These are phyloP conservation scores for Chlamydomonas incerta DNA, from an alignment of 139 green algal species.

Conservation along the genomic window DNA sequence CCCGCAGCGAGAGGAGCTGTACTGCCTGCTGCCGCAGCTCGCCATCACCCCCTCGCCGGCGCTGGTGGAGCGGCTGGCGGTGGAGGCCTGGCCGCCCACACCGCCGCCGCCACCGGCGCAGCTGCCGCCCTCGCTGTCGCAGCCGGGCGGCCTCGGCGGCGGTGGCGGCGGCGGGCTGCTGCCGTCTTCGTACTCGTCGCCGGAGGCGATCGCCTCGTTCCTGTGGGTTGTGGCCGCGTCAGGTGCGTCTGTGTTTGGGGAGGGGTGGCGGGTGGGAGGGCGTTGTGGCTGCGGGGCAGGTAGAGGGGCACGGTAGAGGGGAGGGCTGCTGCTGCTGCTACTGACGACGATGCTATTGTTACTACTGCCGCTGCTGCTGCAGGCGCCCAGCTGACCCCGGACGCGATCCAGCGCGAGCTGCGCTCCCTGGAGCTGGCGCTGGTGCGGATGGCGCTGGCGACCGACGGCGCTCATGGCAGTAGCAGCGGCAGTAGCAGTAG, in stretches of 20 bases:
- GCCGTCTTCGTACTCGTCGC: not conserved
- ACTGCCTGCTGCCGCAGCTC: constrained; percentile 10
- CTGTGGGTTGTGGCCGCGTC: not conserved
- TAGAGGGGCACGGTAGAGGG: too few relatives aligned
- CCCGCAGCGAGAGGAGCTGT: constrained; percentile 6
- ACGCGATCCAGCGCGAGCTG: not conserved
- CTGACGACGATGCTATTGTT: too few relatives aligned
- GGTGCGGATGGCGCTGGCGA: not conserved
- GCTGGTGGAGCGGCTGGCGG: not conserved
- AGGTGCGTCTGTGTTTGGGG: too few relatives aligned
- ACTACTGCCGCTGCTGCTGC: too few relatives aligned
- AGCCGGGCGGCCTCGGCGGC: not conserved
- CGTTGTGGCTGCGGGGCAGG: too few relatives aligned
- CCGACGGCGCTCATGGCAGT: not conserved
- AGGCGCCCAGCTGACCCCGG: constrained; percentile 11
- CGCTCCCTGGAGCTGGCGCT: not conserved
- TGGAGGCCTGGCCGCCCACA: not conserved
- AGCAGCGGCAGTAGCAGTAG: not conserved
- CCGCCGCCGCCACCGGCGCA: too few relatives aligned
- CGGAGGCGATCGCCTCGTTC: not conserved
- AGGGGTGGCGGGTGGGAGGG: too few relatives aligned
- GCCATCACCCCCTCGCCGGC: constrained; percentile 19
- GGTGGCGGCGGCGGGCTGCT: not conserved
- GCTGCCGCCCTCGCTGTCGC: too few relatives aligned
- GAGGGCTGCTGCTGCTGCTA: too few relatives aligned